These are phyloP conservation scores for Paramecium octaurelia DNA, from an alignment of 73 alveolate genomes.

Conservation along the genomic window DNA sequence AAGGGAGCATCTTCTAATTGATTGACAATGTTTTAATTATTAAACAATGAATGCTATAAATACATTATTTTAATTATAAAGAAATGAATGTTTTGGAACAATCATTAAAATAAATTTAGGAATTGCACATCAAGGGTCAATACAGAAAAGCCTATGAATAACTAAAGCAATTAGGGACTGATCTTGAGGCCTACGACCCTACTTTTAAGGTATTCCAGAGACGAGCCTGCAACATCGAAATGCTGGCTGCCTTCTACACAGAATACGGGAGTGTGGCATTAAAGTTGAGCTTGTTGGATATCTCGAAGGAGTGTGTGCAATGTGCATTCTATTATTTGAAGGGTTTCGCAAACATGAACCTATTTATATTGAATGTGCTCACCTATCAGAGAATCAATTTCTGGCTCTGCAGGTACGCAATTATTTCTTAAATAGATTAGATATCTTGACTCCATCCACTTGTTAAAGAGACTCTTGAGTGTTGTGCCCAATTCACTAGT, in stretches of 20 bases:
- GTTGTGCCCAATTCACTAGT: background rate
- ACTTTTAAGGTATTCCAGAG: background rate
- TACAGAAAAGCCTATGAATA: conserved; percentile 11
- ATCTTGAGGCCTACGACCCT: background rate
- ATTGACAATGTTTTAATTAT: background rate
- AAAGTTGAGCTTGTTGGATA: background rate
- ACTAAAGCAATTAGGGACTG: background rate
- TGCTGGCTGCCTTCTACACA: background rate
- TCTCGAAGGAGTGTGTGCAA: background rate
- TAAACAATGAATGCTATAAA: background rate
- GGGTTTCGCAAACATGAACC: background rate
- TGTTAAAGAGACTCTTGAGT: background rate
- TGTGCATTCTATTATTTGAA: background rate
- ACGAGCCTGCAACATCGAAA: background rate
- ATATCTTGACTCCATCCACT: background rate
- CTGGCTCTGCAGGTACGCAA: conserved; percentile 17
- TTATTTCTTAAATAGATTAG: background rate
- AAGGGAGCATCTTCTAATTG: background rate
- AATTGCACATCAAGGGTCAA: background rate
- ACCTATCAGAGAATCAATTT: background rate
- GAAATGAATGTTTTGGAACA: background rate
- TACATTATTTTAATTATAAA: background rate
- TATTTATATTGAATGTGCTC: background rate
- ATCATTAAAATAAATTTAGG: background rate
- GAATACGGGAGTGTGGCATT: conserved; percentile 29